Base-by-base conservation (phyloP, 352 stramenopile species). In the Globisporangium spinosum region DNA sequence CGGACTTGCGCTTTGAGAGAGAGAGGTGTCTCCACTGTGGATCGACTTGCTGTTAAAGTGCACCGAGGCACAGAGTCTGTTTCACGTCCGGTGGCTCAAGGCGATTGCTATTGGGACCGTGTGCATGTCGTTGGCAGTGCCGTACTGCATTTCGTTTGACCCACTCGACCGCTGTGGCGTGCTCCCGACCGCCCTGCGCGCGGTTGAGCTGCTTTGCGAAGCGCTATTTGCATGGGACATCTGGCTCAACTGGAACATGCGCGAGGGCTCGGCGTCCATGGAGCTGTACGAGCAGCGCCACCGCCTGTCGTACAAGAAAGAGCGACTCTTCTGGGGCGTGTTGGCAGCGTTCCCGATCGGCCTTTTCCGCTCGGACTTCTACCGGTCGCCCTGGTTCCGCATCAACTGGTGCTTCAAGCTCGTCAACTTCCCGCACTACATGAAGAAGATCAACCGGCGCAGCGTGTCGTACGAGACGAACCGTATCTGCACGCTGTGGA, bases 201-300 rank as follows among this genome's bases (percentile, higher is more conserved):
- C 67, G 20, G 6, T 85, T 6, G 80, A 89, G 65, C 70, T 75
- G 13, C 45, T 64, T 0, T 82, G 78, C n/a, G 77, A 87, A 40
- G 25, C 87, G 29, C 38, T 83, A 7, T 89, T 87, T 34, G 78
- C 66, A 0, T 78, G 71, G 68, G 80, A 89, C 67, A 87, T 89
- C 47, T 89, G 78, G 80, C 70, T 89, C 29, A 85, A 87, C 62
- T 89, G 78, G 78, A 89, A 89, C 54, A 65, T 87, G 40, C 79
- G 77, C 38, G 78, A 89, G 17, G 77, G 78, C 3, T 47, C 80
- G 0, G 68, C 69, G 17, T 84, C 80, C 0, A 75, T 89, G 65
- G 80, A 87, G 55, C 56, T 89, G n/a, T 89, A 89, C 45, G 78
- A 89, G 63, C 71, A 72, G 13, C 77, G 62, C 4, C 74, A 84